Conservation (phyloP, 2,329 filamentous ascomycete genomes). For the Trichophyton rubrum region DNA sequence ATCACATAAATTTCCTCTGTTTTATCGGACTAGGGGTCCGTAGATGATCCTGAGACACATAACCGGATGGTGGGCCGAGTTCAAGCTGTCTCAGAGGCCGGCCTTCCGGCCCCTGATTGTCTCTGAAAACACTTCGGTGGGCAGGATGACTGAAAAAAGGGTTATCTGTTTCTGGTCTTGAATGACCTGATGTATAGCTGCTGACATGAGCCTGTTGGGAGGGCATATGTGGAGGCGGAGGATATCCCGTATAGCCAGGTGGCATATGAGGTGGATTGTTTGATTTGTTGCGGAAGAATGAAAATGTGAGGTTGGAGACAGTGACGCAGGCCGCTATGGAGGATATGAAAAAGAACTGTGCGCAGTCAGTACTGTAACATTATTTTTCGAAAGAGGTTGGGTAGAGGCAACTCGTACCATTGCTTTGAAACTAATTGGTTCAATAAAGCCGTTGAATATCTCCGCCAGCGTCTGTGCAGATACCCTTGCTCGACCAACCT, state of each 20-base stretch:
- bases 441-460: conserved; percentile 88
- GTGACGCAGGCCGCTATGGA: conserved; percentile 39
- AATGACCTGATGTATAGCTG: conserved; percentile 18
- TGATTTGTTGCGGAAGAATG: conserved; percentile 38
- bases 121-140: background rate
- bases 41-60: conserved; percentile 22
- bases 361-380: conserved; percentile 13
- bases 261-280: conserved; percentile 24
- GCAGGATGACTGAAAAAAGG: conserved; percentile 11
- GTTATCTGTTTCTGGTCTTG: conserved; percentile 13
- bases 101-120: conserved; percentile 13
- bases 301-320: conserved; percentile 49
- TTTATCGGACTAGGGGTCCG: conserved; percentile 30
- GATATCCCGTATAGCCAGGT: conserved; percentile 18
- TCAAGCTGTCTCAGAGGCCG: conserved; percentile 22
- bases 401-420: conserved; percentile 40
- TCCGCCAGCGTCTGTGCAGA: conserved; percentile 79
- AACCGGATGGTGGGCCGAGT: conserved; percentile 21
- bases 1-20: conserved; percentile 16
- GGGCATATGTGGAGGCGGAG: conserved; percentile 12
- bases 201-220: conserved; percentile 18
- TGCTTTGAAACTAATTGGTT: conserved; percentile 76
- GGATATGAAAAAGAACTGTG: conserved; percentile 28
- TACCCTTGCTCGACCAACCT: conserved; percentile 65
- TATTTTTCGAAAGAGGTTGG: background rate